Percentiles rank a stretch among this genome's conserved stretches.
Evolutionary conservation across 2,329 filamentous ascomycete species (phyloP).

Genomic region (Monilinia fructigena): DNA sequence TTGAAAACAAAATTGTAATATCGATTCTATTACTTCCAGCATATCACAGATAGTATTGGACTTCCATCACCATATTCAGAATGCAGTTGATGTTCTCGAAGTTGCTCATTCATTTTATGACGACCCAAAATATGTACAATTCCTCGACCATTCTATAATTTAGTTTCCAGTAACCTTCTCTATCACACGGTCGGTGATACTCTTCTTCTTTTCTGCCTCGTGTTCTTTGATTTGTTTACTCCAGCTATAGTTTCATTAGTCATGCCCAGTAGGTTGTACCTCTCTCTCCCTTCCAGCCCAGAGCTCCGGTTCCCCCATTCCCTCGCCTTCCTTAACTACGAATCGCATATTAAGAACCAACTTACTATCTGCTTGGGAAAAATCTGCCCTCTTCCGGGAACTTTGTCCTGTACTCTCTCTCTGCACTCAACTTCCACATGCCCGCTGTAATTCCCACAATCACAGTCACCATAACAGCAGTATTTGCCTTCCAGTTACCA

Average conservation of each 20-base stretch:
- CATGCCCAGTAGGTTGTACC: neutral
- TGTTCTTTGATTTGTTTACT: constrained; percentile 70
- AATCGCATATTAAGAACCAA: constrained; percentile 34
- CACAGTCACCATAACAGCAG: constrained; percentile 68
- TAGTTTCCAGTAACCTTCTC: constrained; percentile 23
- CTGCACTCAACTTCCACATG: constrained; percentile 70
- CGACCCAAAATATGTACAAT: constrained; percentile 36
- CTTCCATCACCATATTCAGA: neutral
- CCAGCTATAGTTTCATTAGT: constrained; percentile 54
- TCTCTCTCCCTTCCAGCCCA: constrained; percentile 23
- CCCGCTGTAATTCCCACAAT: constrained; percentile 67
- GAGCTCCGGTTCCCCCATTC: neutral
- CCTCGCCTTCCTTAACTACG: too few species aligned
- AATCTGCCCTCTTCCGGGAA: constrained; percentile 77
- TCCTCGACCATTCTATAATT: constrained; percentile 1
- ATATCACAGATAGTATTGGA: neutral
- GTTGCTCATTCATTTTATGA: constrained; percentile 12
- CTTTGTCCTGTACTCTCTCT: constrained; percentile 68
- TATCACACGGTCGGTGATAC: constrained; percentile 30
- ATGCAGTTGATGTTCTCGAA: constrained; percentile 9
- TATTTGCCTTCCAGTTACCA: constrained; percentile 93
- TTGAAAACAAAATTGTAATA: neutral
- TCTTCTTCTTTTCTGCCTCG: constrained; percentile 55
- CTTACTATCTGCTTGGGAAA: constrained; percentile 82
- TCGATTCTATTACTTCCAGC: neutral